A percentile compares a stretch with the other conserved stretches of the same genome.
Evolutionary conservation across 371 early-diverging fungal genomes (phyloP).

Genomic region (Mortierella sp.): DNA sequence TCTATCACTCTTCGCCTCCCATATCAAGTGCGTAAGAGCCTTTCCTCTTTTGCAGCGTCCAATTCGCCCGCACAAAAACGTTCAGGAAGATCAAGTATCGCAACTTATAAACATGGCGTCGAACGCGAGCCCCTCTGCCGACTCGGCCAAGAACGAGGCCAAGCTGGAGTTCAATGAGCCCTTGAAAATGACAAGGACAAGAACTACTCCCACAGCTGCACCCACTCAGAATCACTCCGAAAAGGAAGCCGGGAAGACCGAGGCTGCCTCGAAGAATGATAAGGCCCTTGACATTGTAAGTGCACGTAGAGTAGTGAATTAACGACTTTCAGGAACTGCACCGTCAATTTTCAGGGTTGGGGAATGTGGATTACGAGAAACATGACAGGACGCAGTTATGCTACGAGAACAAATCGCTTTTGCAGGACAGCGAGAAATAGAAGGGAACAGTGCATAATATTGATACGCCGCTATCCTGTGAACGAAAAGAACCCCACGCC

Average conservation of each 20-base stretch:
- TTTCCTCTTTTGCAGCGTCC: too few species aligned
- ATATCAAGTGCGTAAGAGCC: too few species aligned
- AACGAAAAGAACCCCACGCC: too few species aligned
- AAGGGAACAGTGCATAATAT: too few species aligned
- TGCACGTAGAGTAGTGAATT: background rate
- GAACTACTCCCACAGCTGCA: conserved; percentile 7
- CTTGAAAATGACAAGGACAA: conserved; percentile 37
- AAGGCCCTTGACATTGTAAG: conserved; percentile 54
- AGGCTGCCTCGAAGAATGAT: conserved; percentile 15
- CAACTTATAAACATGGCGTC: conserved; percentile 25
- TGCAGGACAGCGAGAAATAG: too few species aligned
- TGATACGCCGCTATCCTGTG: too few species aligned
- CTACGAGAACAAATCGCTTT: too few species aligned
- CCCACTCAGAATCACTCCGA: conserved; percentile 2
- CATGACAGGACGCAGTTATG: too few species aligned
- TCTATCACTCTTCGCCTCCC: too few species aligned
- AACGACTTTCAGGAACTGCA: too few species aligned
- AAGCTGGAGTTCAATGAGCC: conserved; percentile 43
- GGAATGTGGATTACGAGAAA: too few species aligned
- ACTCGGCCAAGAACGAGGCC: conserved; percentile 6
- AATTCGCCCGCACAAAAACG: background rate
- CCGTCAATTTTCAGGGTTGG: too few species aligned
- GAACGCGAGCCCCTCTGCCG: conserved; percentile 6
- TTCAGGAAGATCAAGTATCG: background rate
- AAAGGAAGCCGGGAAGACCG: conserved; percentile 16